These are phyloP conservation scores for Clitopilus passeckerianus DNA, from an alignment of 768 basidiomycete species.

Conservation along the genomic window DNA sequence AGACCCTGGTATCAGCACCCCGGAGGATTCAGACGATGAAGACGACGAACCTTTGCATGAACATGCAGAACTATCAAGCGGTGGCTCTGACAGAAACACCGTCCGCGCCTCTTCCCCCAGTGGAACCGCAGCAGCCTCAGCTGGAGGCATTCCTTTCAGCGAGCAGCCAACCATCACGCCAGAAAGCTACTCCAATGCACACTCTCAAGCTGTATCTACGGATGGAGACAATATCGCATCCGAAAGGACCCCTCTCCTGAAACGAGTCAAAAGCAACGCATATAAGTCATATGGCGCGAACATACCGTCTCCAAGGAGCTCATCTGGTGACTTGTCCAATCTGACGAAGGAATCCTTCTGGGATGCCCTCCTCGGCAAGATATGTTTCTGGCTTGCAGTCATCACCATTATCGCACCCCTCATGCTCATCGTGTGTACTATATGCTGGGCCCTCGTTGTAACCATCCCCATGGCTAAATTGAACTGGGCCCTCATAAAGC, in stretches of 20 bases:
- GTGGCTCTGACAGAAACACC: constrained; percentile 29
- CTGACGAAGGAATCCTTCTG: constrained; percentile 6
- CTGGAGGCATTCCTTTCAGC: constrained; percentile 30
- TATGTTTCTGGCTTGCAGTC: constrained; percentile 81
- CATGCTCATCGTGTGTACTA: constrained; percentile 79
- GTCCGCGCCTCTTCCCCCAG: constrained; percentile 28
- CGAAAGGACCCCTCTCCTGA: constrained; percentile 48
- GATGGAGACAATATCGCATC: constrained; percentile 24
- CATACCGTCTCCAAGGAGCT: constrained; percentile 22
- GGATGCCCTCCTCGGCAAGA: constrained; percentile 58
- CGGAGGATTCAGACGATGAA: constrained; percentile 7
- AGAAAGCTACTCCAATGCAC: constrained; percentile 22
- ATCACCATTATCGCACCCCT: constrained; percentile 79
- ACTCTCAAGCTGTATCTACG: constrained; percentile 39
- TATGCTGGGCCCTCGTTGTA: constrained; percentile 95
- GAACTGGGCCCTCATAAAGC: constrained; percentile 88
- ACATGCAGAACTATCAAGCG: constrained; percentile 23
- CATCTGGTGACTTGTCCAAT: constrained; percentile 11
- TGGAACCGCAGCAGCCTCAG: constrained; percentile 10
- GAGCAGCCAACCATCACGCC: constrained; percentile 41
- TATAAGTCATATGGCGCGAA: constrained; percentile 72
- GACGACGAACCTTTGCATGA: constrained; percentile 21
- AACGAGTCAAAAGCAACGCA: constrained; percentile 28
- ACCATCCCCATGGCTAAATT: constrained; percentile 98
- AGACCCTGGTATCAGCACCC: constrained; percentile 22